Conservation (phyloP, 176 grass and related monocot genomes). For the Triticum turgidum region DNA sequence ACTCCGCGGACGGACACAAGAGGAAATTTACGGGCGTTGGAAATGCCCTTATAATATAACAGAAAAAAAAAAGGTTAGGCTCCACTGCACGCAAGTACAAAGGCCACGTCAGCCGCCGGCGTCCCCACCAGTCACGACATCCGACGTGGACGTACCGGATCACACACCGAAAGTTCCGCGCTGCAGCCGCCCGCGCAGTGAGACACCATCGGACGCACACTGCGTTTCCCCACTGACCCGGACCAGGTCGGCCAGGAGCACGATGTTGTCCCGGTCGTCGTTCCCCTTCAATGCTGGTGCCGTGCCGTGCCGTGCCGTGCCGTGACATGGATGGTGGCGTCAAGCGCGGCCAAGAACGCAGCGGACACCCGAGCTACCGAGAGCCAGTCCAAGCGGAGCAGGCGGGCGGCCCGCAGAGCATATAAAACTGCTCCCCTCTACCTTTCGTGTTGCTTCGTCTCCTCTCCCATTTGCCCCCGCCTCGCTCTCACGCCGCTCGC, state of each 20-base stretch:
- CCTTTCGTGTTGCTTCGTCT: not conserved
- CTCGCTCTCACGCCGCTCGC: constrained; percentile 36
- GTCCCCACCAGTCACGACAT: not conserved
- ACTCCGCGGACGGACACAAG: too few species aligned
- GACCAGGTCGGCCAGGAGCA: not conserved
- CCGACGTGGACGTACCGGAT: constrained; percentile 25
- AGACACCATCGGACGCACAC: not conserved
- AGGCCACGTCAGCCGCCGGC: not conserved
- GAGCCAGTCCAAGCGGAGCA: not conserved
- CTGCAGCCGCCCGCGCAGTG: constrained; percentile 14
- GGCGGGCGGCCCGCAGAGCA: constrained; percentile 4
- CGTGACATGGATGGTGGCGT: constrained; percentile 5
- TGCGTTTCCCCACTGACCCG: too few species aligned
- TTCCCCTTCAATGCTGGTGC: not conserved
- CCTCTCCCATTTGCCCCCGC: constrained; percentile 25
- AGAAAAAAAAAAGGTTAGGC: not conserved
- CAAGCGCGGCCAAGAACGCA: not conserved
- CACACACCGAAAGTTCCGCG: constrained; percentile 44
- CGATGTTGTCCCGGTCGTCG: constrained; percentile 12
- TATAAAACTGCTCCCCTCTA: not conserved
- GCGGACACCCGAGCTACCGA: not conserved
- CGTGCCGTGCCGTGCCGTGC: not conserved
- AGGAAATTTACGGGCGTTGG: too few species aligned
- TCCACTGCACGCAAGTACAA: not conserved
- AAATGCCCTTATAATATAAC: too few species aligned